Percentiles rank a stretch among this genome's conserved stretches.
Conservation (phyloP, 2,329 filamentous ascomycete species). For the Aspergillus novofumigatus region DNA sequence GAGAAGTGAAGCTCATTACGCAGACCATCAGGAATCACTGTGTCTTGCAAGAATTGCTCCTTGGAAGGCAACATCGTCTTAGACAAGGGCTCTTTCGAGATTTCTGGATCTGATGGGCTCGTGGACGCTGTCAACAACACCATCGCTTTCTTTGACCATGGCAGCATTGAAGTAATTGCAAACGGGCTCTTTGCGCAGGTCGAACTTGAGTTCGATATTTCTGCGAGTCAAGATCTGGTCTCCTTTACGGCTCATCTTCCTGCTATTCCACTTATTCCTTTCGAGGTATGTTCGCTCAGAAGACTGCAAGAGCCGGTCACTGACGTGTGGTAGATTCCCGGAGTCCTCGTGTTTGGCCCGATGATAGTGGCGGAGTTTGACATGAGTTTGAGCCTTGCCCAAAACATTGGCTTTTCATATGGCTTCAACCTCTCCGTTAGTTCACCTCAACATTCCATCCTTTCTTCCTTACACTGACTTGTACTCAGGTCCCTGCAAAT, state of each 20-base stretch:
- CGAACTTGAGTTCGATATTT: slow-evolving; percentile 15
- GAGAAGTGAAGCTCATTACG: background rate
- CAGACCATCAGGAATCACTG: slow-evolving; percentile 14
- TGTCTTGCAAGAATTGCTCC: slow-evolving; percentile 18
- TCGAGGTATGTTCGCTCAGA: slow-evolving; percentile 11
- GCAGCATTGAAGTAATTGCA: slow-evolving; percentile 13
- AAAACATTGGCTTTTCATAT: slow-evolving; percentile 15
- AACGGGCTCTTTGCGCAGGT: slow-evolving; percentile 16
- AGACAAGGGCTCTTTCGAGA: slow-evolving; percentile 13
- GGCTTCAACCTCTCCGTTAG: slow-evolving; percentile 18
- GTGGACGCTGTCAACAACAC: slow-evolving; percentile 2
- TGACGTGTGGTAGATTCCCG: slow-evolving; percentile 13
- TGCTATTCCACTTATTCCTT: slow-evolving; percentile 16
- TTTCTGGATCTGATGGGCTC: slow-evolving; percentile 7
- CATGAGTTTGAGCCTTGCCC: slow-evolving; percentile 6
- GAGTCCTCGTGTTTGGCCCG: slow-evolving; percentile 15
- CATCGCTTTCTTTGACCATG: slow-evolving; percentile 17
- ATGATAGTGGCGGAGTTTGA: slow-evolving; percentile 12
- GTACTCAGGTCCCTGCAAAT: slow-evolving; percentile 12
- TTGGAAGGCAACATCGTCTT: slow-evolving; percentile 15
- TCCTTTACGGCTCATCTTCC: slow-evolving; percentile 16
- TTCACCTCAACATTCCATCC: background rate
- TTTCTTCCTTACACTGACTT: background rate
- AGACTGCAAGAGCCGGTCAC: background rate
- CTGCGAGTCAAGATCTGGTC: slow-evolving; percentile 5